Conservation (phyloP, 192 early-diverging fungal species). For the Chytriomyces sp. region DNA sequence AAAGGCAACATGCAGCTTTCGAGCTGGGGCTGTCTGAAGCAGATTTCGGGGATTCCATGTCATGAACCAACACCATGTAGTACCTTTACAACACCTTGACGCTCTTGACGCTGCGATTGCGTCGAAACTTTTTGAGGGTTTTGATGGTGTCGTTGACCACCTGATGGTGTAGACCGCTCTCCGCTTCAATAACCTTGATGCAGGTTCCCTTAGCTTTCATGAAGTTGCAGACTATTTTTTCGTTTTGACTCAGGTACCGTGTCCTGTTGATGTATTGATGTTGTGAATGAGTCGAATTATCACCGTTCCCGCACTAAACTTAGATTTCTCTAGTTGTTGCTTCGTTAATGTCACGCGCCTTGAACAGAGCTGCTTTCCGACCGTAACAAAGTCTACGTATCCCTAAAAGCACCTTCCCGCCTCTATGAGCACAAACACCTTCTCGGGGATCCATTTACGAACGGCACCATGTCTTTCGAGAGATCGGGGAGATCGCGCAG, state of each 20-base stretch:
- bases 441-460: neutral
- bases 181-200: constrained; percentile 77
- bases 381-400: constrained; percentile 46
- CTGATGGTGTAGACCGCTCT: constrained; percentile 74
- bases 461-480: neutral
- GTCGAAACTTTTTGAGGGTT: constrained; percentile 72
- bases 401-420: constrained; percentile 16
- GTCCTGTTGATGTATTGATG: constrained; percentile 33
- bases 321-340: constrained; percentile 8
- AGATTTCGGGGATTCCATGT: constrained; percentile 7
- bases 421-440: neutral
- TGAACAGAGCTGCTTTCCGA: constrained; percentile 46
- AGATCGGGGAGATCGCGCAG: too few species aligned
- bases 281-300: too few species aligned
- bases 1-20: constrained; percentile 88
- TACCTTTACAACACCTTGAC: constrained; percentile 76
- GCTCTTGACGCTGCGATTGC: constrained; percentile 86
- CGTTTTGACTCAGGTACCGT: constrained; percentile 64
- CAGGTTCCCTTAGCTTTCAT: constrained; percentile 84
- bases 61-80: neutral
- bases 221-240: constrained; percentile 76
- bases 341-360: constrained; percentile 44
- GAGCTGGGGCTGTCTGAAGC: constrained; percentile 71
- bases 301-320: neutral
- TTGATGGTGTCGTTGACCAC: constrained; percentile 79